Conservation (phyloP, 305 asterid species). For the Solanum hybrid region DNA sequence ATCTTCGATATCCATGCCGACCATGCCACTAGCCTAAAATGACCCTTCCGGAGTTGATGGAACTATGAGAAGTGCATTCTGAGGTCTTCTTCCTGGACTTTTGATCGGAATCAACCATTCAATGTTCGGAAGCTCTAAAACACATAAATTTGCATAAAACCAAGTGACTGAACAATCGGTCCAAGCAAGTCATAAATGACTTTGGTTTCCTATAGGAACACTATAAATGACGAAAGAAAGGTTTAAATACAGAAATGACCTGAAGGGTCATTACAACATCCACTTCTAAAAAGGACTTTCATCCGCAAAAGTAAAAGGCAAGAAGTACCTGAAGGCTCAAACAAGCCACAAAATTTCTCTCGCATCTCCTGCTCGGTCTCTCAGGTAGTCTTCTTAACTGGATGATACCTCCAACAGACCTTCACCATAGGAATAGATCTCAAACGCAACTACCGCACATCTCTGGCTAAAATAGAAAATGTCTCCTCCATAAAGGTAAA, state of each 20-base stretch:
- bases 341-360: neutral
- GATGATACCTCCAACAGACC: neutral
- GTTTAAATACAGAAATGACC: too few species aligned
- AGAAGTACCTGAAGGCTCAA: neutral
- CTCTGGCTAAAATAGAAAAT: neutral
- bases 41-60: neutral
- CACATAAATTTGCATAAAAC: too few species aligned
- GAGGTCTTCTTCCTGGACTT: neutral
- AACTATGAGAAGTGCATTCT: neutral
- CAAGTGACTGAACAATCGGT: too few species aligned
- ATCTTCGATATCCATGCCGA: neutral
- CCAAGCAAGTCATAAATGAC: too few species aligned
- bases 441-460: neutral
- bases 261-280: neutral
- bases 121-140: neutral
- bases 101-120: neutral
- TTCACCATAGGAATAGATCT: neutral
- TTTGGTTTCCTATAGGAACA: too few species aligned
- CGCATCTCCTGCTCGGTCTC: neutral
- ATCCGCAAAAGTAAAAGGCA: neutral
- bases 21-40: neutral
- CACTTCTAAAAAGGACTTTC: neutral
- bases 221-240: too few species aligned
- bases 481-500: neutral
- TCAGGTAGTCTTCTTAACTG: neutral